These are phyloP conservation scores for Sporothrix inflata DNA, from an alignment of 2,329 filamentous ascomycete species.

Conservation along the genomic window DNA sequence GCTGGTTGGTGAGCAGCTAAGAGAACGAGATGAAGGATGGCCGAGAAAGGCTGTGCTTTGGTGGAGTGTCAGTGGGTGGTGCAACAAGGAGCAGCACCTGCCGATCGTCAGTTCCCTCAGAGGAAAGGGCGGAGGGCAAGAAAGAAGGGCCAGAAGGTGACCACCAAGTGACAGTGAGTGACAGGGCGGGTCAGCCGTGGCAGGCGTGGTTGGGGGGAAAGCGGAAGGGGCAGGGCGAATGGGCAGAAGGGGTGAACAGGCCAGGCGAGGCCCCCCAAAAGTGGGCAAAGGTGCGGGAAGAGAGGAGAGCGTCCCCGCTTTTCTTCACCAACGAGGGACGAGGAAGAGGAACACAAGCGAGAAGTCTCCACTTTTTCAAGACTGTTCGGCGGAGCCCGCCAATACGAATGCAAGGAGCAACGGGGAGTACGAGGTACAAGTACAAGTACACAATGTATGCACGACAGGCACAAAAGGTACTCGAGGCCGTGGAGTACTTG, in stretches of 20 bases:
- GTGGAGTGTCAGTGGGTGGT: neutral
- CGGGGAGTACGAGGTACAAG: neutral
- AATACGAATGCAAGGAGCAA: conserved; percentile 1
- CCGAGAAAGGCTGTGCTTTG: conserved; percentile 17
- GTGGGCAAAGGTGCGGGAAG: conserved; percentile 8
- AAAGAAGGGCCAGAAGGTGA: neutral
- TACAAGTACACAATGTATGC: conserved; percentile 5
- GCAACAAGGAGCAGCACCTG: neutral
- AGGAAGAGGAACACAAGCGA: neutral
- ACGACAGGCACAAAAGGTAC: neutral
- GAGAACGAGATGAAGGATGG: neutral
- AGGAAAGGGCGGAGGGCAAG: conserved; percentile 7
- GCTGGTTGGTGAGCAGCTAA: neutral
- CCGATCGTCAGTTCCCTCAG: neutral
- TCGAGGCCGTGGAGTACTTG: neutral
- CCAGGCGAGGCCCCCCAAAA: neutral
- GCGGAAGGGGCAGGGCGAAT: conserved; percentile 5
- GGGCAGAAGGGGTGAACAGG: neutral
- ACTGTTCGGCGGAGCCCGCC: neutral
- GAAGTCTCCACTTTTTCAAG: neutral
- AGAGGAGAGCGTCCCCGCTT: neutral
- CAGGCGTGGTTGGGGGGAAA: neutral
- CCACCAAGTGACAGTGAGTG: neutral
- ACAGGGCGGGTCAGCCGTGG: neutral
- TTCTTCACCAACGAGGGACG: neutral